These are phyloP conservation scores for Arxiozyma slooffiae DNA, from an alignment of 1,139 yeast species.

Conservation along the genomic window DNA sequence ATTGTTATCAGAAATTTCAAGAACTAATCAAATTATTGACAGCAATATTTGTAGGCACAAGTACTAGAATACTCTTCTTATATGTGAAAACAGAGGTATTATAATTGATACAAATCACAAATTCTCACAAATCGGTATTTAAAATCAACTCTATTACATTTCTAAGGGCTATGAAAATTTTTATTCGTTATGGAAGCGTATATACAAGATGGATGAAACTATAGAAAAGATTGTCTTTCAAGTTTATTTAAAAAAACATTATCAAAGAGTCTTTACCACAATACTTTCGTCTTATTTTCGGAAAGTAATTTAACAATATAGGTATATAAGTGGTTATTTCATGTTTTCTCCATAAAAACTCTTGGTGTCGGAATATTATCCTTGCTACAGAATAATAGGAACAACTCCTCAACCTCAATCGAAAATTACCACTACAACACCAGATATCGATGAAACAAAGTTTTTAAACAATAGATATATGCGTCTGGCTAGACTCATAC, in stretches of 20 bases:
- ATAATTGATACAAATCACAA: constrained; percentile 30
- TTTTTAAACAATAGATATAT: background rate
- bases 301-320: background rate
- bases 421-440: background rate
- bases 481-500: background rate
- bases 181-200: constrained; percentile 31
- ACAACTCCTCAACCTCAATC: background rate
- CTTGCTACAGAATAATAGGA: background rate
- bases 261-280: background rate
- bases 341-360: background rate
- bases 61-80: constrained; percentile 35
- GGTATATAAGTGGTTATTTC: background rate
- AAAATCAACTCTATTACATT: constrained; percentile 43
- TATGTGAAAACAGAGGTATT: constrained; percentile 42
- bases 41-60: constrained; percentile 29
- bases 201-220: constrained; percentile 23
- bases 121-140: constrained; percentile 23
- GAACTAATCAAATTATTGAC: constrained; percentile 31
- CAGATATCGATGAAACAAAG: background rate
- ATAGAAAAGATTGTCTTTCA: constrained; percentile 36
- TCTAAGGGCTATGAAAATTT: constrained; percentile 34
- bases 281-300: background rate
- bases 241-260: constrained; percentile 18
- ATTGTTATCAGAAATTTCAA: constrained; percentile 41
- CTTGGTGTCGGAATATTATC: background rate